These are phyloP conservation scores for Suhomyces tanzawaensis DNA, from an alignment of 805 yeast species.

Conservation along the genomic window DNA sequence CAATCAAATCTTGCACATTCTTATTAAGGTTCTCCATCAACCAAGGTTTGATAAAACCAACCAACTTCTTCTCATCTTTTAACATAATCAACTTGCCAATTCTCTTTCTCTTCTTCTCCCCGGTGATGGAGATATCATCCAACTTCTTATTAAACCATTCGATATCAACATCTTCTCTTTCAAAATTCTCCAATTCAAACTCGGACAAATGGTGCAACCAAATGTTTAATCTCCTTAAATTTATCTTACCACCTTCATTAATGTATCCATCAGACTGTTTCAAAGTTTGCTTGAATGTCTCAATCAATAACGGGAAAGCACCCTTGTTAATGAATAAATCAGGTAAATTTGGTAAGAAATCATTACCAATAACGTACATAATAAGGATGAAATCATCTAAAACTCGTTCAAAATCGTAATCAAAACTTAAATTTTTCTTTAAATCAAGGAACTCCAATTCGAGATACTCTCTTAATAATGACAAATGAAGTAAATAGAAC, in stretches of 20 bases:
- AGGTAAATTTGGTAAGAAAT: slow-evolving; percentile 95
- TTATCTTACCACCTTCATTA: slow-evolving; percentile 78
- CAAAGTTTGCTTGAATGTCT: slow-evolving; percentile 81
- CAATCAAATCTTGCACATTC: slow-evolving; percentile 32
- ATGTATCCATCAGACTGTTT: slow-evolving; percentile 77
- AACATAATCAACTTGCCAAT: slow-evolving; percentile 62
- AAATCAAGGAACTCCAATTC: slow-evolving; percentile 79
- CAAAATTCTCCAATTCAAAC: slow-evolving; percentile 85
- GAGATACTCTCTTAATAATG: slow-evolving; percentile 86
- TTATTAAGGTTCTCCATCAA: slow-evolving; percentile 32
- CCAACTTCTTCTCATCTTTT: slow-evolving; percentile 73
- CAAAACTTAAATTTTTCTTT: slow-evolving; percentile 60
- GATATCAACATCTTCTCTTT: slow-evolving; percentile 76
- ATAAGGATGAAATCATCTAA: slow-evolving; percentile 90
- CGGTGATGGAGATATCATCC: slow-evolving; percentile 71
- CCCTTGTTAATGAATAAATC: slow-evolving; percentile 92
- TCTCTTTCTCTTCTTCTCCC: slow-evolving; percentile 65
- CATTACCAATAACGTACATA: slow-evolving; percentile 95
- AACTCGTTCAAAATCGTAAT: slow-evolving; percentile 80
- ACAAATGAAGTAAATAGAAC: slow-evolving; percentile 78
- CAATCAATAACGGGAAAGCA: slow-evolving; percentile 89
- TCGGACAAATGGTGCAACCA: slow-evolving; percentile 76
- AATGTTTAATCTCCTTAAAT: slow-evolving; percentile 63
- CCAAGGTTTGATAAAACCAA: slow-evolving; percentile 57
- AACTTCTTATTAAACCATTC: slow-evolving; percentile 89